These are phyloP conservation scores for Coemansia sp. DNA, from an alignment of 192 early-diverging fungal species.

Conservation along the genomic window DNA sequence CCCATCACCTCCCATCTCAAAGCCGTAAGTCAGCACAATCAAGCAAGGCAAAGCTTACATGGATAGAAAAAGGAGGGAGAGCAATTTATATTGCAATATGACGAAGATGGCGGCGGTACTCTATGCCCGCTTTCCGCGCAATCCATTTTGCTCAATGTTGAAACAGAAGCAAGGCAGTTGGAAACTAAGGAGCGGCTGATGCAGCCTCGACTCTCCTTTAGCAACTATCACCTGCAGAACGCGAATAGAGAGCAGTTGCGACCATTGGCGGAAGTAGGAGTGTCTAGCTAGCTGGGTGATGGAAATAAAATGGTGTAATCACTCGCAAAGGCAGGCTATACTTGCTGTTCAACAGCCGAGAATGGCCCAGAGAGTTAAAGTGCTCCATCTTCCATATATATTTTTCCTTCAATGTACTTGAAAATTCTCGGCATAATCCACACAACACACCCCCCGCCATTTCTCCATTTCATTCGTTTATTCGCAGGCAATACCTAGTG, in stretches of 20 bases:
- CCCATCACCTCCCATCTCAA: neutral
- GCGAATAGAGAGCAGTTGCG: neutral
- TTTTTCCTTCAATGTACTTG: neutral
- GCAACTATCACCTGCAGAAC: neutral
- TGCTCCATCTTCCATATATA: neutral
- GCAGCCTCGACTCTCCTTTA: neutral
- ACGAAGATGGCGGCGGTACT: neutral
- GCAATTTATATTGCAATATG: constrained; percentile 2
- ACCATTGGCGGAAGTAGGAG: neutral
- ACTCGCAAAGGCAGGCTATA: too few relatives aligned
- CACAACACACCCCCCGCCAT: neutral
- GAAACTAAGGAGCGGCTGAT: neutral
- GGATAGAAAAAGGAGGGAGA: neutral
- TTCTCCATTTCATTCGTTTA: neutral
- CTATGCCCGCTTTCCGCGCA: neutral
- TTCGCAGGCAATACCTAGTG: neutral
- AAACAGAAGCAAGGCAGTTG: constrained; percentile 1
- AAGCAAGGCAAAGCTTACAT: neutral
- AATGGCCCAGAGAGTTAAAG: neutral
- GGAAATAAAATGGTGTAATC: too few relatives aligned
- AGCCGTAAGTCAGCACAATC: neutral
- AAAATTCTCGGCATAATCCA: neutral
- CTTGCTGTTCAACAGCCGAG: neutral
- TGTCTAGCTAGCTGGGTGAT: too few relatives aligned
- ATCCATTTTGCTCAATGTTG: neutral